Evolutionary conservation across 1,284 basidiomycete genomes (phyloP).

Genomic region (Rhodotorula sp.): DNA sequence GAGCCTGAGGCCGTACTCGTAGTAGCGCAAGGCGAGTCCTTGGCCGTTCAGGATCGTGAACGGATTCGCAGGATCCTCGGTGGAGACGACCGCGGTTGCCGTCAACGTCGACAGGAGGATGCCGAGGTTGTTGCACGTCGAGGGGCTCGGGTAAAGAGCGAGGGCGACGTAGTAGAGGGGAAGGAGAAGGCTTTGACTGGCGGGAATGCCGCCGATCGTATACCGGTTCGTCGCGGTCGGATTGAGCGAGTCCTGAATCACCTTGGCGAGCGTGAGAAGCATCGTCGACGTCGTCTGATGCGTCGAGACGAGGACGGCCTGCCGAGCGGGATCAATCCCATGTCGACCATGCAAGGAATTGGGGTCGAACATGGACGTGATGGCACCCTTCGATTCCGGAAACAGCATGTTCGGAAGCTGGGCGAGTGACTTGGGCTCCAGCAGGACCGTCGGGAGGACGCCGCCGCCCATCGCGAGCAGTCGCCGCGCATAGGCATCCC

Average conservation of each 20-base stretch:
- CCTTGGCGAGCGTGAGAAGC: conserved; percentile 60
- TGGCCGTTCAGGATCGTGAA: conserved; percentile 25
- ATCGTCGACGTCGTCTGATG: conserved; percentile 57
- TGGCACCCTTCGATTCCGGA: conserved; percentile 43
- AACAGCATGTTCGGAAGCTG: conserved; percentile 32
- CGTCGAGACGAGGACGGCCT: conserved; percentile 28
- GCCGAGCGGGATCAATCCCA: conserved; percentile 42
- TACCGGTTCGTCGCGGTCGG: conserved; percentile 41
- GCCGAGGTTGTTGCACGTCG: conserved; percentile 63
- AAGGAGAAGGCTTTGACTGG: conserved; percentile 56
- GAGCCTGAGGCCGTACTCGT: conserved; percentile 58
- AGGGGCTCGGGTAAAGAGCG: conserved; percentile 58
- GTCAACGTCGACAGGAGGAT: conserved; percentile 58
- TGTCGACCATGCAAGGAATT: conserved; percentile 16
- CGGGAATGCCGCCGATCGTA: conserved; percentile 51
- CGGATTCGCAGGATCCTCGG: conserved; percentile 43
- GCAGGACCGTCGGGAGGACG: conserved; percentile 54
- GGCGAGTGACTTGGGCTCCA: conserved; percentile 52
- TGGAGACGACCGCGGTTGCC: conserved; percentile 47
- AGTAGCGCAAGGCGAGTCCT: conserved; percentile 58
- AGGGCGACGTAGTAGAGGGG: conserved; percentile 62
- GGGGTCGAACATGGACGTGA: conserved; percentile 51
- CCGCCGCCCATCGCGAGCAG: conserved; percentile 50
- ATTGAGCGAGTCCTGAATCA: conserved; percentile 55
- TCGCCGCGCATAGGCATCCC: conserved; percentile 47